phyloP scores from a whole-genome alignment of 441 rosid genomes.

The Populus hybrid region DNA sequence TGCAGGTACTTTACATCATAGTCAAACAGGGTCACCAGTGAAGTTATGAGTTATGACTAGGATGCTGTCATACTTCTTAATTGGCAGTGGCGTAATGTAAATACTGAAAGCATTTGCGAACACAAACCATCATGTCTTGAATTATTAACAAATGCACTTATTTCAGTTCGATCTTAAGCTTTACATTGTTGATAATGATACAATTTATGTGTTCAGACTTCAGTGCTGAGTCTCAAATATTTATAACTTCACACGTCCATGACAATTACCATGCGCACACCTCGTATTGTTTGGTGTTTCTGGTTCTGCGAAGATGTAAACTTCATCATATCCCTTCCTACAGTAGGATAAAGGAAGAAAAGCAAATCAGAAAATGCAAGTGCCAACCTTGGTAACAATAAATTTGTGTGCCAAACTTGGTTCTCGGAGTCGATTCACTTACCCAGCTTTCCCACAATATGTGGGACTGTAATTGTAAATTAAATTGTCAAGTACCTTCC shows the following conservation, averaged over 20 bases:
- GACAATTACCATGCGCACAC: neutral
- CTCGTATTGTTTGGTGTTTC: conserved; percentile 5
- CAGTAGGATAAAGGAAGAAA: conserved; percentile 11
- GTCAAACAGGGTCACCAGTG: neutral
- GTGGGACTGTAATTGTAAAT: conserved; percentile 79
- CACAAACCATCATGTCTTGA: neutral
- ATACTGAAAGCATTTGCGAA: neutral
- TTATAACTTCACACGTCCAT: neutral
- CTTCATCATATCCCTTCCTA: conserved; percentile 83
- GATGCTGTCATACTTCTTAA: neutral
- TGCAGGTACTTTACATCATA: neutral
- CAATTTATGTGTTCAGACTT: no score
- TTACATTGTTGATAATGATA: neutral
- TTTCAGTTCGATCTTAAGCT: neutral
- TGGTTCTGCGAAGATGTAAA: conserved; percentile 61
- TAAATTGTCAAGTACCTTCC: conserved; percentile 63
- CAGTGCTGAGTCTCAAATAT: neutral
- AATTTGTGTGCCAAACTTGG: neutral
- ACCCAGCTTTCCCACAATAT: conserved; percentile 83
- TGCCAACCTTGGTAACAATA: neutral
- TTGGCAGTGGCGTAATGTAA: neutral
- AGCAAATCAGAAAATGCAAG: neutral
- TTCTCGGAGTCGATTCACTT: conserved; percentile 17
- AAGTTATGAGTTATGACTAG: no score
- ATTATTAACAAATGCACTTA: neutral